Conservation (phyloP, 2,329 filamentous ascomycete genomes). For the Trichophyton mentagrophytes region DNA sequence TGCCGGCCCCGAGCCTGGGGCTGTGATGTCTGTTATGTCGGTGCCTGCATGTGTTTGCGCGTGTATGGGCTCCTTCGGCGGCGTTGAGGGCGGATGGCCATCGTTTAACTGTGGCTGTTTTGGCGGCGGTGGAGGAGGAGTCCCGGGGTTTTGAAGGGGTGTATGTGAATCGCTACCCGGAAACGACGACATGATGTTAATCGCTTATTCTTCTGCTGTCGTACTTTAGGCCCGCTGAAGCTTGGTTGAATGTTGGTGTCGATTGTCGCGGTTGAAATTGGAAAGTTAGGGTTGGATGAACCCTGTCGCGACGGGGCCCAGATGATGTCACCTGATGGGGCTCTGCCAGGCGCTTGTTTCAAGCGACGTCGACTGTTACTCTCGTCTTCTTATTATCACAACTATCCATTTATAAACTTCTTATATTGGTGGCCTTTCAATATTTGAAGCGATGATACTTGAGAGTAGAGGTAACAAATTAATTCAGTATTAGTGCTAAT, state of each 20-base stretch:
- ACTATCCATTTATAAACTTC: no score
- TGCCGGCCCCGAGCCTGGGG: neutral
- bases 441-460: no score
- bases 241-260: no score
- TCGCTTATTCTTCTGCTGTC: no score
- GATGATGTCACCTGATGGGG: neutral
- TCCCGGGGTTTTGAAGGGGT: constrained; percentile 32
- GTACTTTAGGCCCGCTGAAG: no score
- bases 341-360: neutral
- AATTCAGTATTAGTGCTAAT: no score
- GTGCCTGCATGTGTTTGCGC: constrained; percentile 8
- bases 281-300: no score
- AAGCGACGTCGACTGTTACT: neutral
- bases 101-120: constrained; percentile 45
- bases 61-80: constrained; percentile 19
- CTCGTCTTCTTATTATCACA: no score
- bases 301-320: neutral
- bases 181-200: constrained; percentile 1
- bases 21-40: neutral
- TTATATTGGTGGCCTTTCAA: no score
- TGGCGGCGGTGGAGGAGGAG: constrained; percentile 57
- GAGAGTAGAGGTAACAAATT: no score
- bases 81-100: constrained; percentile 39
- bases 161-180: neutral
- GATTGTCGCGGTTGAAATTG: no score